A percentile compares a stretch with the other conserved stretches of the same genome.
Conservation (phyloP, 2,329 filamentous ascomycete genomes). For the Dactylellina cionopaga region DNA sequence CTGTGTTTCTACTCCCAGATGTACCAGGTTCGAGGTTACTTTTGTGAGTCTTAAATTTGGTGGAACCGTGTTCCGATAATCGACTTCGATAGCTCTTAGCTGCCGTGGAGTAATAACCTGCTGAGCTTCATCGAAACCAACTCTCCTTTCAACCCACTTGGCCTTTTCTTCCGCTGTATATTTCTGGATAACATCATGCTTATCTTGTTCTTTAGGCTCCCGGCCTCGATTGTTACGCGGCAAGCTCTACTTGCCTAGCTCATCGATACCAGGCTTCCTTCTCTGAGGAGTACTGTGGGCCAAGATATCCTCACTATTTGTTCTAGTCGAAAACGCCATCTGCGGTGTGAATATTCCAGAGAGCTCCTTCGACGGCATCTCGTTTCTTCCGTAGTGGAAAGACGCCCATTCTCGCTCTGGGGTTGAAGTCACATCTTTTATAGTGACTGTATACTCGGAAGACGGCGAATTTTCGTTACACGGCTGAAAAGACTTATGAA, state of each 20-base stretch:
- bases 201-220: not conserved
- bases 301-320: not conserved
- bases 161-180: not conserved
- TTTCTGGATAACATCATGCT: not conserved
- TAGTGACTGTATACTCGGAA: not conserved
- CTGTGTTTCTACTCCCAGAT: too few relatives aligned
- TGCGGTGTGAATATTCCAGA: slow-evolving; percentile 25
- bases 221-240: not conserved
- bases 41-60: too few relatives aligned
- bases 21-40: too few relatives aligned
- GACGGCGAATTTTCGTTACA: too few relatives aligned
- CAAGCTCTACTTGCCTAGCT: not conserved
- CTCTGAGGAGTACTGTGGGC: too few relatives aligned
- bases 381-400: slow-evolving; percentile 6
- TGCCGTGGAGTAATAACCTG: not conserved
- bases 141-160: not conserved
- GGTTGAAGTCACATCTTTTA: slow-evolving; percentile 1
- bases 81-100: too few relatives aligned
- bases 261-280: not conserved
- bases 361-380: not conserved
- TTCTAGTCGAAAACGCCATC: not conserved
- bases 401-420: not conserved
- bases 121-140: not conserved
- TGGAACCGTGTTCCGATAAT: too few relatives aligned
- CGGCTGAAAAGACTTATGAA: too few relatives aligned